Percentiles rank a stretch among this genome's conserved stretches.
Evolutionary conservation across 352 stramenopile genomes (phyloP).

Genomic region (Phytophthora melonis): DNA sequence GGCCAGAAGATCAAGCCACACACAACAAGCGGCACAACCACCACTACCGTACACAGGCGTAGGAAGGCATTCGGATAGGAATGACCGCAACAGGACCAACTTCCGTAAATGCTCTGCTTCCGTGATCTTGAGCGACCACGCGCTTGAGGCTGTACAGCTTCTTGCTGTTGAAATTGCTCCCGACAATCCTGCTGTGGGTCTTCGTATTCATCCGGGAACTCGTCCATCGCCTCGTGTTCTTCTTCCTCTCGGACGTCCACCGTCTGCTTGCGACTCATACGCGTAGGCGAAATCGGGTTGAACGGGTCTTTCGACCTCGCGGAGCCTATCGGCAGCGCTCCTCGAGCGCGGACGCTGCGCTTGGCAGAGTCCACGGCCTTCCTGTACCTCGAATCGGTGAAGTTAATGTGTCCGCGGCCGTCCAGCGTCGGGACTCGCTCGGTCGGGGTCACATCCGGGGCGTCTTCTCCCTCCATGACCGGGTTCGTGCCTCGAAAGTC

Average conservation of each 20-base stretch:
- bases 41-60: slow-evolving; percentile 38
- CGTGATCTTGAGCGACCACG: slow-evolving; percentile 35
- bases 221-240: background rate
- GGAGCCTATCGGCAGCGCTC: slow-evolving; percentile 29
- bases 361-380: slow-evolving; percentile 30
- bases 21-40: slow-evolving; percentile 41
- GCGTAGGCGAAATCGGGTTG: slow-evolving; percentile 24
- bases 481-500: slow-evolving; percentile 33
- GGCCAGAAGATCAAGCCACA: slow-evolving; percentile 49
- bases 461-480: slow-evolving; percentile 18
- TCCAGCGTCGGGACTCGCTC: slow-evolving; percentile 34
- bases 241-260: slow-evolving; percentile 36
- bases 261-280: slow-evolving; percentile 24
- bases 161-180: slow-evolving; percentile 29
- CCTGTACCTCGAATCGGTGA: slow-evolving; percentile 37
- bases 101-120: slow-evolving; percentile 52
- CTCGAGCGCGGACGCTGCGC: slow-evolving; percentile 30
- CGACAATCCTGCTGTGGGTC: slow-evolving; percentile 16
- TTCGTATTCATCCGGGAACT: slow-evolving; percentile 11
- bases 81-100: slow-evolving; percentile 50
- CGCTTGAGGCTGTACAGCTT: slow-evolving; percentile 18
- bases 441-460: slow-evolving; percentile 6
- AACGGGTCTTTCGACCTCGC: slow-evolving; percentile 23
- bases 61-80: slow-evolving; percentile 50
- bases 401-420: slow-evolving; percentile 36